A percentile compares a stretch with the other conserved stretches of the same genome.
Evolutionary conservation across 192 early-diverging fungal species (phyloP).

Genomic region (Umbelopsis sp.): DNA sequence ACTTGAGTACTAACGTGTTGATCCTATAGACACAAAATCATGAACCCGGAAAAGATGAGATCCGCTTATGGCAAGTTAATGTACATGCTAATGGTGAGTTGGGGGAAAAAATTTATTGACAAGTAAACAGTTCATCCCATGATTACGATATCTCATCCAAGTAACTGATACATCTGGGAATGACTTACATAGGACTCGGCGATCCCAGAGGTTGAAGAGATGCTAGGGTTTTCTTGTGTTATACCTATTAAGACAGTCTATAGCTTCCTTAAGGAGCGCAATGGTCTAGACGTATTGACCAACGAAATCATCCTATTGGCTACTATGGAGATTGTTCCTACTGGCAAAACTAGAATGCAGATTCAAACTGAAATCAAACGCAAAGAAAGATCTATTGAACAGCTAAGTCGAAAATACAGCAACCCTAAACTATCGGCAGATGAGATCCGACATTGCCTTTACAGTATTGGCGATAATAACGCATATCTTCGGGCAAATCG

Average conservation of each 20-base stretch:
- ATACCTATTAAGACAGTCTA: slow-evolving; percentile 92
- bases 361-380: slow-evolving; percentile 85
- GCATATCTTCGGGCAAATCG: slow-evolving; percentile 84
- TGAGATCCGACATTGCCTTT: slow-evolving; percentile 82
- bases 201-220: slow-evolving; percentile 70
- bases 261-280: slow-evolving; percentile 65
- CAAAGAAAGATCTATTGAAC: slow-evolving; percentile 93
- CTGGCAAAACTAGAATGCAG: slow-evolving; percentile 63
- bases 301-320: slow-evolving; percentile 79
- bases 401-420: slow-evolving; percentile 80
- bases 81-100: slow-evolving; percentile 75
- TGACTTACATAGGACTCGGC: slow-evolving; percentile 58
- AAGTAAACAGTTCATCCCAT: neutral
- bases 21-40: slow-evolving; percentile 71
- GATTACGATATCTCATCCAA: neutral
- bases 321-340: slow-evolving; percentile 70
- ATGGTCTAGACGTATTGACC: slow-evolving; percentile 68
- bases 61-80: slow-evolving; percentile 95
- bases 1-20: neutral
- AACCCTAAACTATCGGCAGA: slow-evolving; percentile 58
- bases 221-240: slow-evolving; percentile 81
- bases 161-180: neutral
- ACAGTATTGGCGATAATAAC: slow-evolving; percentile 98
- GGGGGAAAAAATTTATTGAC: neutral
- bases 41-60: slow-evolving; percentile 98